Evolutionary conservation across 73 alveolate species (phyloP).

Genomic region (Paramecium caudatum): DNA sequence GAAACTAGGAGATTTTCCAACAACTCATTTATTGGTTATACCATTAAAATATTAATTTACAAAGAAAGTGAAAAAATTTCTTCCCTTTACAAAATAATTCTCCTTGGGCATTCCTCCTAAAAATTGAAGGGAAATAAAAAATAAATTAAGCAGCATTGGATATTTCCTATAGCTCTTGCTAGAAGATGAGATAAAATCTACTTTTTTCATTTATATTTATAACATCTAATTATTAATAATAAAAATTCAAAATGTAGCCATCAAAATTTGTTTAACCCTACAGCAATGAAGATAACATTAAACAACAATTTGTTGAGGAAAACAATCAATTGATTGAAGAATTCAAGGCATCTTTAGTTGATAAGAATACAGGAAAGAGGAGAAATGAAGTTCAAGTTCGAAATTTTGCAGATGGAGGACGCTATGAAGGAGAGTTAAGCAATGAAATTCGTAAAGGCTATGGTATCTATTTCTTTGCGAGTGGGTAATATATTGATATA

Average conservation of each 20-base stretch:
- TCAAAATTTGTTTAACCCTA: neutral
- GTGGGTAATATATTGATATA: neutral
- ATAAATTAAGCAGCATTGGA: no score
- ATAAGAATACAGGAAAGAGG: constrained; percentile 30
- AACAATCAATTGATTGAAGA: constrained; percentile 45
- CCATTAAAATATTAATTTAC: no score
- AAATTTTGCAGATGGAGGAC: constrained; percentile 72
- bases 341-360: neutral
- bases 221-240: no score
- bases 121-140: no score
- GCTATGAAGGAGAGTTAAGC: constrained; percentile 74
- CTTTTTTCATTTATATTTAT: no score
- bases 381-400: constrained; percentile 63
- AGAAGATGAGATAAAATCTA: no score
- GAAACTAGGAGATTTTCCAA: no score
- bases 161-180: no score
- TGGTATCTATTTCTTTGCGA: constrained; percentile 56
- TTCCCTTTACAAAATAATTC: no score
- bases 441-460: constrained; percentile 72
- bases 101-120: no score
- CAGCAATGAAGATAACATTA: neutral
- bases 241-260: constrained; percentile 59
- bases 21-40: no score
- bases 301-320: neutral
- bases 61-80: no score